Base-by-base conservation (phyloP, 2,329 filamentous ascomycete species). In the Stagonosporopsis chrysanthemi region DNA sequence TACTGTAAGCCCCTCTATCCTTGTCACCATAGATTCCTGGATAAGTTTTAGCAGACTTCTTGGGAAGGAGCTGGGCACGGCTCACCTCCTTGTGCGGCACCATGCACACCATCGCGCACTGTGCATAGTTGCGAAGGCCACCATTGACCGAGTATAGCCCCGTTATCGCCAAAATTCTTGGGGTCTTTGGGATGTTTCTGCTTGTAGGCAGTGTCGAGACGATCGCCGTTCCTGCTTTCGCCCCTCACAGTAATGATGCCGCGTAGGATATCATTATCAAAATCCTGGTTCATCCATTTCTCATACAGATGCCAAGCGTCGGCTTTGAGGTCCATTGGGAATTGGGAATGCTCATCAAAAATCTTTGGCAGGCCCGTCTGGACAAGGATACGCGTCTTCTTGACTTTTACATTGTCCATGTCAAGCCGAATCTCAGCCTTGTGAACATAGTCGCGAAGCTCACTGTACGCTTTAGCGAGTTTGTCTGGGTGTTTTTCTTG, bases 91-190 rank as follows among this genome's bases (percentile, higher is more conserved):
- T 82, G 76, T 0, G 75, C 59, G 0, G 71, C 60, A 2, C 83
- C 84, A 61, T 87, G 85, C 0, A 82, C 84, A 3, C 85, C 84
- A 51, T 83, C 79, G 12, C 82, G 80, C 0, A 85, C 67, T 0
- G 82, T 78, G 9, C 77, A 80, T 0, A 83, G 71, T 58, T 85
- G 84, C 0, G 77, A 76, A 0, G 84, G 83, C 78, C 79, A 87
- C 84, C 85, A 87, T 28, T 81, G 79, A 0, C 81, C 81, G 9
- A 79, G 77, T 0, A 81, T 66, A 1, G 82, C 71, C 3, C 75
- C 44, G 2, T 75, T 75, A 11, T 79, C 65, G 2, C 81, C 81
- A 36, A 75, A 68, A 5, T 15, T 23, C 15, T 59, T 59, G 2
- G 50, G 45, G 6, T 50, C 41, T 15, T 11, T 29, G n/a, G 47